Evolutionary conservation across 2,329 filamentous ascomycete genomes (phyloP).

Genomic region (Alternaria sp.): DNA sequence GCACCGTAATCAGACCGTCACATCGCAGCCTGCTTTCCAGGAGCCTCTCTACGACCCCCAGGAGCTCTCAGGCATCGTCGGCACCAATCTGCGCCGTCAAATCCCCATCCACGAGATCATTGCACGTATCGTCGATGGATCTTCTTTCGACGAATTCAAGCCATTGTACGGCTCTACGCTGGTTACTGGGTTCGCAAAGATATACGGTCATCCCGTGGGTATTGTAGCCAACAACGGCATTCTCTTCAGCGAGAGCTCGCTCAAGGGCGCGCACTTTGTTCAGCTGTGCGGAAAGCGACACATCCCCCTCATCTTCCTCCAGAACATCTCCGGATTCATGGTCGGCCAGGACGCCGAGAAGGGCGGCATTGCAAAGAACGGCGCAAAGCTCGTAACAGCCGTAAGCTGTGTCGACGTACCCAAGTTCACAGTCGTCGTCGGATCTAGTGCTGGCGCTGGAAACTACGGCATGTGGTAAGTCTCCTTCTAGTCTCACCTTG

Average conservation of each 20-base stretch:
- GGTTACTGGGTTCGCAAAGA: constrained; percentile 85
- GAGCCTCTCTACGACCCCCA: constrained; percentile 81
- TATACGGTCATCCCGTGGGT: constrained; percentile 88
- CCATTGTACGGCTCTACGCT: constrained; percentile 86
- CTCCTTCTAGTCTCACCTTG: not conserved
- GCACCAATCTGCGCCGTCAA: constrained; percentile 85
- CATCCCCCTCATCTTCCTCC: constrained; percentile 89
- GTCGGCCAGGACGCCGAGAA: constrained; percentile 90
- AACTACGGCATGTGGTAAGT: constrained; percentile 95
- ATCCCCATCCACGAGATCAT: constrained; percentile 90
- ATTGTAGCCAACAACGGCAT: constrained; percentile 97
- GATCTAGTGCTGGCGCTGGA: constrained; percentile 87
- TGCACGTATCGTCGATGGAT: constrained; percentile 89
- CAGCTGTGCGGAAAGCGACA: constrained; percentile 90
- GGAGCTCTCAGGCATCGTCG: constrained; percentile 87
- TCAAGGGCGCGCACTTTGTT: constrained; percentile 97
- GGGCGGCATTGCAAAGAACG: constrained; percentile 96
- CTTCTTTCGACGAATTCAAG: constrained; percentile 93
- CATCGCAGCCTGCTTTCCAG: constrained; percentile 57
- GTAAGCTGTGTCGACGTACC: constrained; percentile 93
- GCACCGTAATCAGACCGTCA: constrained; percentile 58
- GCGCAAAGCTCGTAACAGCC: constrained; percentile 93
- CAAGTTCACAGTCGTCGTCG: constrained; percentile 97
- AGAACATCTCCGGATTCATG: constrained; percentile 99
- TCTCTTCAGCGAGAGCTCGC: constrained; percentile 83